Conservation (phyloP, 2,329 filamentous ascomycete genomes). For the Clarireedia homoeocarpa region DNA sequence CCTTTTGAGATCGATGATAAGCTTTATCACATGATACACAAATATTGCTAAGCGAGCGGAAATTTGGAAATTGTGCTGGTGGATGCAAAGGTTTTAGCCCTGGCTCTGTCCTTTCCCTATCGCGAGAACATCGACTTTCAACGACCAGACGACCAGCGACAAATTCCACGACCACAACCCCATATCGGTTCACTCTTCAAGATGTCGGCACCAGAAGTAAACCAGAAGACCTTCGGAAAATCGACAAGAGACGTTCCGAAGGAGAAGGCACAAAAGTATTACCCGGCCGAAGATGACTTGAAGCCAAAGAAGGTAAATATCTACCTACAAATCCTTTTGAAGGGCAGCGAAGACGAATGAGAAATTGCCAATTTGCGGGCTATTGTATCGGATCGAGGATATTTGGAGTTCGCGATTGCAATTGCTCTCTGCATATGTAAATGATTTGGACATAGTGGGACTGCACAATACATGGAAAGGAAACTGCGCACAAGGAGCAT, state of each 20-base stretch:
- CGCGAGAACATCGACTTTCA: constrained; percentile 9
- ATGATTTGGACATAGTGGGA: not conserved
- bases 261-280: constrained; percentile 98
- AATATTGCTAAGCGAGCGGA: constrained; percentile 8
- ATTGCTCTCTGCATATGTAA: constrained; percentile 10
- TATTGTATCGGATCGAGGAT: constrained; percentile 7
- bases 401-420: constrained; percentile 15
- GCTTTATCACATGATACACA: constrained; percentile 8
- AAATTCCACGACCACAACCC: constrained; percentile 19
- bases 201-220: constrained; percentile 50
- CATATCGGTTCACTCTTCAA: constrained; percentile 33
- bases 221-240: constrained; percentile 91
- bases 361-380: not conserved
- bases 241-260: constrained; percentile 84
- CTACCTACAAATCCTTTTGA: not conserved
- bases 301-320: constrained; percentile 77
- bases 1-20: not conserved
- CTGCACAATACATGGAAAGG: not conserved
- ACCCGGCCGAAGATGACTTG: constrained; percentile 87
- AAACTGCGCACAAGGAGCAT: not conserved
- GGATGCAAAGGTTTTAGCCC: constrained; percentile 8
- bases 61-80: constrained; percentile 4
- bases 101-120: constrained; percentile 1
- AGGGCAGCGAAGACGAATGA: constrained; percentile 33
- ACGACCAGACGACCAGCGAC: constrained; percentile 10